A percentile compares a stretch with the other conserved stretches of the same genome.
These are phyloP conservation scores for Lablab purpureus DNA, from an alignment of 306 rosid genomes.

Conservation along the genomic window DNA sequence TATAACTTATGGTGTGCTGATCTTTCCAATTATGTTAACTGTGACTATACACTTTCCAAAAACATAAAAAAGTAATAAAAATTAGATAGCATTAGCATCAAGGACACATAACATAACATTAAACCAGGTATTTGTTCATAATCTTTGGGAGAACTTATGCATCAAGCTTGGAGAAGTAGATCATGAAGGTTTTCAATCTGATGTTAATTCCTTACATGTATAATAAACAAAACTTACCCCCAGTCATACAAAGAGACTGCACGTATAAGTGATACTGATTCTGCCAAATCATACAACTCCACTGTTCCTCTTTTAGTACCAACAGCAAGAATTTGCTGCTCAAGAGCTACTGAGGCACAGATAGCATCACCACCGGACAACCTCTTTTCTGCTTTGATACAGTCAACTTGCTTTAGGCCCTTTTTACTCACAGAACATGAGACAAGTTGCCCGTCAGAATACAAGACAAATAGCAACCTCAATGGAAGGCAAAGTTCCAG, in stretches of 20 bases:
- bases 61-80: slow-evolving; percentile 20
- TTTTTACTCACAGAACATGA: slow-evolving; percentile 90
- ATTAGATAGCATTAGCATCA: slow-evolving; percentile 9
- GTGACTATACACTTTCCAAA: slow-evolving; percentile 14
- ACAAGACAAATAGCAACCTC: slow-evolving; percentile 86
- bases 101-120: slow-evolving; percentile 29
- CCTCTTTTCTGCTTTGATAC: slow-evolving; percentile 77
- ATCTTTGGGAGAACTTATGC: slow-evolving; percentile 19
- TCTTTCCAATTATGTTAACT: slow-evolving; percentile 16
- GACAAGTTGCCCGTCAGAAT: slow-evolving; percentile 83
- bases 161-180: slow-evolving; percentile 37
- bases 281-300: slow-evolving; percentile 89
- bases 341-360: slow-evolving; percentile 80
- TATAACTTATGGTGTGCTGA: slow-evolving; percentile 26
- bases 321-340: slow-evolving; percentile 94
- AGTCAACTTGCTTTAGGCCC: slow-evolving; percentile 85
- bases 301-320: slow-evolving; percentile 92
- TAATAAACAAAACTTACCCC: slow-evolving; percentile 76
- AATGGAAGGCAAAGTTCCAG: slow-evolving; percentile 79
- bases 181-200: slow-evolving; percentile 33
- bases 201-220: slow-evolving; percentile 39
- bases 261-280: slow-evolving; percentile 74
- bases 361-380: slow-evolving; percentile 86
- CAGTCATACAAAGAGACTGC: slow-evolving; percentile 87
- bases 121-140: slow-evolving; percentile 18